Conservation (phyloP, 2,329 filamentous ascomycete species). For the Colletotrichum sp. region DNA sequence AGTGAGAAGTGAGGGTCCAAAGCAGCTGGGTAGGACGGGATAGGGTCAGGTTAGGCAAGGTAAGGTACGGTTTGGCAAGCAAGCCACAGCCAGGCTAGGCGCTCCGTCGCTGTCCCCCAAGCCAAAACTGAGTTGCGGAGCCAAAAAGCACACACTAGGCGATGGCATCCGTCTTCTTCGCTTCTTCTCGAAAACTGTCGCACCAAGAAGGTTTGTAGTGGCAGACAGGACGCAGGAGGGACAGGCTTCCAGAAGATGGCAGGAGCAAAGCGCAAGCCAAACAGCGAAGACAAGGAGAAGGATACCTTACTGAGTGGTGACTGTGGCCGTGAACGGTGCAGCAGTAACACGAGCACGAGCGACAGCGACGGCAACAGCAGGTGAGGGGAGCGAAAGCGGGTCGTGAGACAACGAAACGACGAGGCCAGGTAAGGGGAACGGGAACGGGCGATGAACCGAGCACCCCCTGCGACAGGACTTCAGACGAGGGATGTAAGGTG, state of each 20-base stretch:
- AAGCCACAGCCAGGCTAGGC: background rate
- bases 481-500: slow-evolving; percentile 6
- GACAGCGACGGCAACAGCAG: background rate
- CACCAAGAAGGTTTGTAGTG: background rate
- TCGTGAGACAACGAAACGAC: slow-evolving; percentile 11
- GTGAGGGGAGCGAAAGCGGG: background rate
- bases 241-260: slow-evolving; percentile 10
- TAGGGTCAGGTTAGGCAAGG: background rate
- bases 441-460: slow-evolving; percentile 16
- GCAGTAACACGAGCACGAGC: background rate
- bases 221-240: background rate
- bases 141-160: background rate
- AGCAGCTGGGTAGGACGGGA: background rate
- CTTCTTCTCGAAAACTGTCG: slow-evolving; percentile 5
- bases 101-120: background rate
- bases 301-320: background rate
- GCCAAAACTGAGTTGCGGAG: background rate
- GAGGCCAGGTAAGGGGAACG: background rate
- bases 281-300: background rate
- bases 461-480: slow-evolving; percentile 16
- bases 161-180: background rate
- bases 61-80: background rate
- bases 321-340: background rate
- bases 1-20: slow-evolving; percentile 11
- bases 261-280: background rate